Percentiles rank a stretch among this genome's conserved stretches.
These are phyloP conservation scores for Mycena filopes DNA, from an alignment of 768 basidiomycete genomes.

Conservation along the genomic window DNA sequence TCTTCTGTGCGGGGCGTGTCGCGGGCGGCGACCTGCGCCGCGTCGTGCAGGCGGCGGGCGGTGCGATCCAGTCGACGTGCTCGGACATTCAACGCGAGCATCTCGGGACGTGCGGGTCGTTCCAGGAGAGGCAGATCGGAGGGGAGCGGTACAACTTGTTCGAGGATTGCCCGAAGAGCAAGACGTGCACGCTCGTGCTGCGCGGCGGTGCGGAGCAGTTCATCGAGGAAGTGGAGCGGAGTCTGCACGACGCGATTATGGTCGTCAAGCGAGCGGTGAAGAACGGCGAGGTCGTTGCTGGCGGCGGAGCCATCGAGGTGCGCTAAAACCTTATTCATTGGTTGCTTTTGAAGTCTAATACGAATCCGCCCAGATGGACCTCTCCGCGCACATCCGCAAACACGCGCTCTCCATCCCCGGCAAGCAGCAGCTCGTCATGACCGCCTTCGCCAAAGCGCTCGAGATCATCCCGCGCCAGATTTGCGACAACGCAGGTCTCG, in stretches of 20 bases:
- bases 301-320: slow-evolving; percentile 97
- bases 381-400: slow-evolving; percentile 93
- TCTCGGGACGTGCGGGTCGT: slow-evolving; percentile 91
- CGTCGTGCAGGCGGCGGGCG: slow-evolving; percentile 96
- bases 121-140: slow-evolving; percentile 96
- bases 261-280: slow-evolving; percentile 98
- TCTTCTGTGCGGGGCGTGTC: slow-evolving; percentile 99
- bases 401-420: slow-evolving; percentile 94
- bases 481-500: slow-evolving; percentile 97
- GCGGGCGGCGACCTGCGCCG: slow-evolving; percentile 89
- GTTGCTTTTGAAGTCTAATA: no score
- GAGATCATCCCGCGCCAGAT: slow-evolving; percentile 99
- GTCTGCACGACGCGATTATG: slow-evolving; percentile 99
- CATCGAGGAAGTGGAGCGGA: slow-evolving; percentile 97
- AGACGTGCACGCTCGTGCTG: slow-evolving; percentile 94
- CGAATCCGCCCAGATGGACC: slow-evolving; percentile 97
- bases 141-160: slow-evolving; percentile 98
- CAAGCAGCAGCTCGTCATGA: slow-evolving; percentile 92
- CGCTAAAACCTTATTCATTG: slow-evolving; percentile 26
- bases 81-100: slow-evolving; percentile 92
- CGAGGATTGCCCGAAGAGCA: slow-evolving; percentile 91
- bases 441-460: slow-evolving; percentile 96
- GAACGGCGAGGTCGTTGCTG: slow-evolving; percentile 96
- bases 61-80: slow-evolving; percentile 94
- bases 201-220: slow-evolving; percentile 99